phyloP scores from a whole-genome alignment of 228 moss, liverwort and hornwort species.

The Sphagnum magellanicum region DNA sequence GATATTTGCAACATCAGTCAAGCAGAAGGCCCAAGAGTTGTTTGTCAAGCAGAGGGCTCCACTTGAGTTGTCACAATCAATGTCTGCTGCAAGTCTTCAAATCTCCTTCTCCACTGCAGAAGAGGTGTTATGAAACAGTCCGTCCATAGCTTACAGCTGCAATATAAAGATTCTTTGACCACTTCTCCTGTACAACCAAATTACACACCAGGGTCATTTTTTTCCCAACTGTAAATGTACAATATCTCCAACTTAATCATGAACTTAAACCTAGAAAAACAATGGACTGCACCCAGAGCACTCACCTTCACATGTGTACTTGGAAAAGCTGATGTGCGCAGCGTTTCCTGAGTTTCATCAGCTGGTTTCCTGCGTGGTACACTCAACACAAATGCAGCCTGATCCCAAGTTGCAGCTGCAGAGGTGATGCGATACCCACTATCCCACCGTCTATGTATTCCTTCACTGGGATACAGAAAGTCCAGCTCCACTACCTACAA shows the following conservation, averaged over 20 bases:
- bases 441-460: conserved; percentile 96
- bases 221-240: too few relatives aligned
- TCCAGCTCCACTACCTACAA: conserved; percentile 93
- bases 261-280: background rate
- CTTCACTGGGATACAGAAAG: conserved; percentile 96
- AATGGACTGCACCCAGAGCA: background rate
- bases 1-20: background rate
- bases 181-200: conserved; percentile 70
- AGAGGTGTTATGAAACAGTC: conserved; percentile 66
- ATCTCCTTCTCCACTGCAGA: conserved; percentile 12
- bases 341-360: conserved; percentile 95
- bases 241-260: background rate
- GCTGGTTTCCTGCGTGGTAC: conserved; percentile 91
- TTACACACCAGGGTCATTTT: background rate
- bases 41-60: conserved; percentile 5
- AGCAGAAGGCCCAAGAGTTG: conserved; percentile 24
- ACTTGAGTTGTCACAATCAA: conserved; percentile 13
- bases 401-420: conserved; percentile 97
- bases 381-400: conserved; percentile 94
- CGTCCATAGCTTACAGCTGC: conserved; percentile 97
- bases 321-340: conserved; percentile 87
- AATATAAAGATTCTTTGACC: conserved; percentile 98
- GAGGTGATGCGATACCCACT: conserved; percentile 97
- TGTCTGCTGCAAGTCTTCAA: conserved; percentile 12
- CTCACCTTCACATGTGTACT: conserved; percentile 62